These are phyloP conservation scores for Blastomyces silverae DNA, from an alignment of 2,329 filamentous ascomycete species.

Conservation along the genomic window DNA sequence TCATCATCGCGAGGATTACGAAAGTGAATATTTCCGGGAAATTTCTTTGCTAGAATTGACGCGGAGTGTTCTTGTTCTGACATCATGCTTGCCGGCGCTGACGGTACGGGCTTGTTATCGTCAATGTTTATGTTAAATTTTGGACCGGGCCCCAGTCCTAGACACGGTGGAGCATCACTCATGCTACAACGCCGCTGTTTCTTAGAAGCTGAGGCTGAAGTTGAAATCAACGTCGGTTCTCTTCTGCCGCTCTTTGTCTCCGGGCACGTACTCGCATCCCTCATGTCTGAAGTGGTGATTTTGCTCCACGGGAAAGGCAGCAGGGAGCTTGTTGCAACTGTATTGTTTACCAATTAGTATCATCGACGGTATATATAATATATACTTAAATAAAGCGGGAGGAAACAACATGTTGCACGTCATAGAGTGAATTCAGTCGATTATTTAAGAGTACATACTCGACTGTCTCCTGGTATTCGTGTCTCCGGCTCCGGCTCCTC, in stretches of 20 bases:
- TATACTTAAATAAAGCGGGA: too few relatives aligned
- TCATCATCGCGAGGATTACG: background rate
- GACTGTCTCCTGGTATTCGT: background rate
- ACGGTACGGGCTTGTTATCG: background rate
- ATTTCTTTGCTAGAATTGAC: background rate
- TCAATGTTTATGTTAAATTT: background rate
- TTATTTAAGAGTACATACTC: background rate
- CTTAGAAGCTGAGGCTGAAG: background rate
- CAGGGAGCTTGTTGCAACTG: conserved; percentile 4
- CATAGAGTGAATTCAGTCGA: background rate
- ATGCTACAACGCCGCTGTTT: conserved; percentile 27
- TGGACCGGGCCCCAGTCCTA: conserved; percentile 14
- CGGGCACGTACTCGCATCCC: background rate
- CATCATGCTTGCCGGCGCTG: background rate
- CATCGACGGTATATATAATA: background rate
- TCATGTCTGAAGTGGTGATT: background rate
- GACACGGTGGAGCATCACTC: conserved; percentile 23
- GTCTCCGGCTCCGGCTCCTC: background rate
- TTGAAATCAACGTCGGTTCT: conserved; percentile 3
- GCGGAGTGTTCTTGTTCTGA: background rate
- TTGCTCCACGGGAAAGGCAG: conserved; percentile 4
- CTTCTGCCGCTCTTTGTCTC: background rate
- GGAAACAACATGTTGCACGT: background rate
- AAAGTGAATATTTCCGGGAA: background rate
- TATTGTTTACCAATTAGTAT: background rate